Percentiles rank a stretch among this genome's conserved stretches.
These are phyloP conservation scores for Coemansia sp. DNA, from an alignment of 192 early-diverging fungal genomes.

Conservation along the genomic window DNA sequence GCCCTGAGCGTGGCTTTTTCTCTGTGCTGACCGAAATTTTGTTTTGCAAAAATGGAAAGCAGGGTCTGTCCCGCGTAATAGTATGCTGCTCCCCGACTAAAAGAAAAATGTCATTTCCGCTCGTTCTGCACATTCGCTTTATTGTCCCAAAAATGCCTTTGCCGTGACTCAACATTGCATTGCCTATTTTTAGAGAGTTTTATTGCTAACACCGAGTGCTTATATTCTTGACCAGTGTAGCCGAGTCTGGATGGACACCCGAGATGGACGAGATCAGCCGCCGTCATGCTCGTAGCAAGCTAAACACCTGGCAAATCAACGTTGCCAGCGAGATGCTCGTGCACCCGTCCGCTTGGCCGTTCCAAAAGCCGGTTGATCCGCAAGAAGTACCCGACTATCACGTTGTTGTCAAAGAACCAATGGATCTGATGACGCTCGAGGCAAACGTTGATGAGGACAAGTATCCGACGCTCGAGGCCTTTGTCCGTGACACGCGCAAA, in stretches of 20 bases:
- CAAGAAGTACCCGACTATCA: slow-evolving; percentile 94
- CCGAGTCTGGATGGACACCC: slow-evolving; percentile 90
- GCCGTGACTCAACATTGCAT: background rate
- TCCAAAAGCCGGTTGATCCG: slow-evolving; percentile 84
- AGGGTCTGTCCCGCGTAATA: background rate
- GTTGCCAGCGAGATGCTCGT: slow-evolving; percentile 77
- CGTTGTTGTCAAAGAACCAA: slow-evolving; percentile 92
- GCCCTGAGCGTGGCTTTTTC: background rate
- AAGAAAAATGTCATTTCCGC: no score
- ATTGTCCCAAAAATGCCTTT: no score
- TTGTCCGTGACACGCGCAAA: slow-evolving; percentile 78
- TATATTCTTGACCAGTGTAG: slow-evolving; percentile 21
- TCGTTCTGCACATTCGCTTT: no score
- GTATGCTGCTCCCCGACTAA: background rate
- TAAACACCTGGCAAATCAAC: slow-evolving; percentile 60
- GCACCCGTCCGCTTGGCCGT: slow-evolving; percentile 88
- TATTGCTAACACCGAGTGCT: slow-evolving; percentile 1
- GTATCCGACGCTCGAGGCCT: slow-evolving; percentile 81
- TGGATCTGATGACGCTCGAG: slow-evolving; percentile 87
- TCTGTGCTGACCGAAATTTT: background rate
- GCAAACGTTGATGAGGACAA: slow-evolving; percentile 81
- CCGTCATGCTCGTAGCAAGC: slow-evolving; percentile 45
- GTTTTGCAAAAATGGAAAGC: background rate
- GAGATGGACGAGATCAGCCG: slow-evolving; percentile 70
- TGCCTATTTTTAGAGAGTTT: slow-evolving; percentile 1